Evolutionary conservation across 2,329 filamentous ascomycete species (phyloP).

Genomic region (Diplodia scrobiculata): DNA sequence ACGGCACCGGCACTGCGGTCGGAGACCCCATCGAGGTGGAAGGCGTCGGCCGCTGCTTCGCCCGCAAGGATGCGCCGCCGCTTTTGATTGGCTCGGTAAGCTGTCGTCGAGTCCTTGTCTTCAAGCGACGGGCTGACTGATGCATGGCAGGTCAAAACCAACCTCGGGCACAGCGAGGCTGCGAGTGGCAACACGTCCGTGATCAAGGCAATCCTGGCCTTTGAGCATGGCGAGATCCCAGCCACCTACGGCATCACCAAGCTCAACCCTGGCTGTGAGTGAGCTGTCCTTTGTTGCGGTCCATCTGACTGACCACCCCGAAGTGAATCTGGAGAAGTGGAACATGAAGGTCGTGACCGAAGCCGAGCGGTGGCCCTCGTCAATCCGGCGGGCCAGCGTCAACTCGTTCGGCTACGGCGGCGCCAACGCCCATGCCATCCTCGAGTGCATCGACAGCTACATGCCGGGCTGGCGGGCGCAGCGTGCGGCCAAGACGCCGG

Average conservation of each 20-base stretch:
- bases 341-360: too few species aligned
- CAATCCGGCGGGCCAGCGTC: background rate
- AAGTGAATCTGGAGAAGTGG: too few species aligned
- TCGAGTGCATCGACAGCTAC: background rate
- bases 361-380: too few species aligned
- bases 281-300: too few species aligned
- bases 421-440: conserved; percentile 19
- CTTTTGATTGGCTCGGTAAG: conserved; percentile 31
- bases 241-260: too few species aligned
- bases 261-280: too few species aligned
- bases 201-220: conserved; percentile 35
- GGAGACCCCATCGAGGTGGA: conserved; percentile 45
- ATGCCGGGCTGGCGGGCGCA: conserved; percentile 1
- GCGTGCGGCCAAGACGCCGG: too few species aligned
- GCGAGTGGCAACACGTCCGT: conserved; percentile 35
- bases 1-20: conserved; percentile 63
- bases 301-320: too few species aligned
- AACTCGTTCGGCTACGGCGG: conserved; percentile 30
- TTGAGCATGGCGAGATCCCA: too few species aligned
- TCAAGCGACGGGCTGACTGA: too few species aligned
- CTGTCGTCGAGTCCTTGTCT: too few species aligned
- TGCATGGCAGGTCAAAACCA: conserved; percentile 32
- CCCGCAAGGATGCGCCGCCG: background rate
- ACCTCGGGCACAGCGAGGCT: conserved; percentile 40
- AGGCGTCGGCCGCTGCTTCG: conserved; percentile 28